Evolutionary conservation across 1,284 basidiomycete genomes (phyloP).

Genomic region (Ganoderma resinaceum): DNA sequence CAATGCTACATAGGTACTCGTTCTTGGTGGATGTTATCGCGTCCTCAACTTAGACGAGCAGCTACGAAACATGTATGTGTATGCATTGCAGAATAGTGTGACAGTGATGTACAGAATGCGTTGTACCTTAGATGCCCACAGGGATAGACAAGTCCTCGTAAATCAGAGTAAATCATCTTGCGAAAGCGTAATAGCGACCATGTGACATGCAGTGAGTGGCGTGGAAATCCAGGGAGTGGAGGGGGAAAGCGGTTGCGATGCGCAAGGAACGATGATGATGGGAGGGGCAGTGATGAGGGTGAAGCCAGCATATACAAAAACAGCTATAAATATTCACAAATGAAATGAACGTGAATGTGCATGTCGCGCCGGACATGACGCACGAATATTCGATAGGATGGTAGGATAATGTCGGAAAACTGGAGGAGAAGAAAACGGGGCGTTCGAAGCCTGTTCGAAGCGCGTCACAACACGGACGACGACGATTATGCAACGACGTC

Average conservation of each 20-base stretch:
- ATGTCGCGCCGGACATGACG: conserved; percentile 1
- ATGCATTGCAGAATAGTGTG: conserved; percentile 23
- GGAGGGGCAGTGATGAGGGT: conserved; percentile 14
- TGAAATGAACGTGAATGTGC: conserved; percentile 22
- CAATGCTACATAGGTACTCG: not conserved
- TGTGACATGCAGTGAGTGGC: conserved; percentile 13
- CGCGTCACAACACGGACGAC: conserved; percentile 2
- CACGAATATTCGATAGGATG: not conserved
- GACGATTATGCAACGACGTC: conserved; percentile 71
- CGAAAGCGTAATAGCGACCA: conserved; percentile 27
- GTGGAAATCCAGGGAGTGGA: not conserved
- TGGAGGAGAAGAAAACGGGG: not conserved
- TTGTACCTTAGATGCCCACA: conserved; percentile 23
- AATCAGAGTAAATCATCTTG: conserved; percentile 25
- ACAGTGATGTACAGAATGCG: conserved; percentile 31
- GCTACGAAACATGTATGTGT: not conserved
- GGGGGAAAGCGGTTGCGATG: conserved; percentile 10
- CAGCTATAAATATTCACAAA: conserved; percentile 35
- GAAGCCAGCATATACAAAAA: conserved; percentile 17
- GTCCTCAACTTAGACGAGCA: not conserved
- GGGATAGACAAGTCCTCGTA: conserved; percentile 27
- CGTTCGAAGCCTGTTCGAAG: conserved; percentile 22
- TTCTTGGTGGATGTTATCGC: not conserved
- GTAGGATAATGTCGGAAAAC: not conserved
- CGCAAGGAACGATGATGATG: conserved; percentile 18